Percentiles rank a stretch among this genome's conserved stretches.
Conservation (phyloP, 345 rosid species). For the Eucalyptus virginea region DNA sequence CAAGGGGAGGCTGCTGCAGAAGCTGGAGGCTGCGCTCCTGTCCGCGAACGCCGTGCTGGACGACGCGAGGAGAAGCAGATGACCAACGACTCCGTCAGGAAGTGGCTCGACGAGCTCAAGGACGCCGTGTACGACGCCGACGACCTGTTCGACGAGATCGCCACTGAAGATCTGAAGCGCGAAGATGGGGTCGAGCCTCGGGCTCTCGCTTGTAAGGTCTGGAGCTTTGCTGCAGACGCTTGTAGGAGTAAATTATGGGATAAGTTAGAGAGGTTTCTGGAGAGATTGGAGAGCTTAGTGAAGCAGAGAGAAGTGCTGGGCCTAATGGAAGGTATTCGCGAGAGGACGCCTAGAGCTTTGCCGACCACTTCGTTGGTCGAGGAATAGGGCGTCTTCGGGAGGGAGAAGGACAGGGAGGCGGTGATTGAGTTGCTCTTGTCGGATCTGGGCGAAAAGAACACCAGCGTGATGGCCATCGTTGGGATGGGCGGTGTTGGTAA, state of each 20-base stretch:
- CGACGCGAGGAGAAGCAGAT: slow-evolving; percentile 4
- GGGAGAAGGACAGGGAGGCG: not conserved
- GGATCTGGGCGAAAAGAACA: not conserved
- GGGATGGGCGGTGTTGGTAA: slow-evolving; percentile 7
- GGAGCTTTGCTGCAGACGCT: not conserved
- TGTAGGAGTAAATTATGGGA: not conserved
- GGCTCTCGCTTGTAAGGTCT: not conserved
- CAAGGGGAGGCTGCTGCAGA: not conserved
- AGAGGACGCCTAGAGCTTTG: not conserved
- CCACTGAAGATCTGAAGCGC: not conserved
- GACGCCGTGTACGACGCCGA: slow-evolving; percentile 1
- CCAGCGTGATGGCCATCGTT: not conserved
- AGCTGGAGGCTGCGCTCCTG: not conserved
- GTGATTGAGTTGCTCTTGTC: not conserved
- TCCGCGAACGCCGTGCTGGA: not conserved
- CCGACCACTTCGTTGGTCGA: not conserved
- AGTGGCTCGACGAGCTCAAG: slow-evolving; percentile 2
- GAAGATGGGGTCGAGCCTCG: not conserved
- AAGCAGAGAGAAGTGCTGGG: not conserved
- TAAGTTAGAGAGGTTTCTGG: not conserved
- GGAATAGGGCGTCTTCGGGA: not conserved
- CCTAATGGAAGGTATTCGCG: not conserved
- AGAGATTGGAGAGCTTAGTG: not conserved
- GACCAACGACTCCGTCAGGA: not conserved
- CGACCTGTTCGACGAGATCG: slow-evolving; percentile 10